These are phyloP conservation scores for Colletotrichum musicola DNA, from an alignment of 2,329 filamentous ascomycete genomes.

Conservation along the genomic window DNA sequence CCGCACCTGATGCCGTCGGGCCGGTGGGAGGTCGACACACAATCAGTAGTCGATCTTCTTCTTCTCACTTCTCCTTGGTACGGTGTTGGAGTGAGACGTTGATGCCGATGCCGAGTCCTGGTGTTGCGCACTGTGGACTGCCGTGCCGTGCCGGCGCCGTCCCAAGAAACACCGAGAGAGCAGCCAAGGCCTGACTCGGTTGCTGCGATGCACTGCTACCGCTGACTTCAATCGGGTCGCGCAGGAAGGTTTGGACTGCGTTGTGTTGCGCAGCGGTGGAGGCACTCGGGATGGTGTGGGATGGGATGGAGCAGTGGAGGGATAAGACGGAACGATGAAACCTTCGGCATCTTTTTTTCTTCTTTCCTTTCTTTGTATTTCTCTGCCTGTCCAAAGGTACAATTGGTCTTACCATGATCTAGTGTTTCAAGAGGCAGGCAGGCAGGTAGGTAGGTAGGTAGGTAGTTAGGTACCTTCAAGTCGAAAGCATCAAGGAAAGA, in stretches of 20 bases:
- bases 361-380: not conserved
- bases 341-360: not conserved
- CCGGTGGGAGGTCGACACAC: no score
- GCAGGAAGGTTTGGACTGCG: not conserved
- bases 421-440: no score
- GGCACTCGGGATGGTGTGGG: not conserved
- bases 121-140: not conserved
- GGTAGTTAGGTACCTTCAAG: no score
- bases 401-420: no score
- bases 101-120: no score
- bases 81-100: no score
- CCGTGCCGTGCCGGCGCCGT: not conserved
- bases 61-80: no score
- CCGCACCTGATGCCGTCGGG: no score
- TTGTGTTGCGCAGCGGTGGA: not conserved
- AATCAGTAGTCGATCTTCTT: no score
- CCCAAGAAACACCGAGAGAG: not conserved
- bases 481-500: not conserved
- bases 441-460: no score
- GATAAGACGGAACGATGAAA: not conserved
- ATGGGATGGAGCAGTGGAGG: slow-evolving; percentile 4
- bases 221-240: not conserved
- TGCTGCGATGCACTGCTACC: not conserved
- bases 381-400: not conserved
- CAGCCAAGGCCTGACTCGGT: slow-evolving; percentile 6